These are phyloP conservation scores for Massospora cicadina DNA, from an alignment of 371 early-diverging fungal species.

Conservation along the genomic window DNA sequence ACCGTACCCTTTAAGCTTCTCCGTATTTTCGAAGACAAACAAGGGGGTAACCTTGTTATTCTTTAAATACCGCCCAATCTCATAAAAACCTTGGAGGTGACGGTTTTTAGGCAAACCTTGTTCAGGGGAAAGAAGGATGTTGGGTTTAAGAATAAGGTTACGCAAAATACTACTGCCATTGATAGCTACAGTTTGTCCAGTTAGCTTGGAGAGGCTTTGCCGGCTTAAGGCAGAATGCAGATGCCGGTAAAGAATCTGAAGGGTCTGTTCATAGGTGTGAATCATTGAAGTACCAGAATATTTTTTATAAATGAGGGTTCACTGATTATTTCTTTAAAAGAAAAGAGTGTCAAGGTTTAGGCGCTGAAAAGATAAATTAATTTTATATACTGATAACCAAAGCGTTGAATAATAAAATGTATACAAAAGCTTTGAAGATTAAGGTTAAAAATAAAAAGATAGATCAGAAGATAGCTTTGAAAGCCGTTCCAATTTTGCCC, in stretches of 20 bases:
- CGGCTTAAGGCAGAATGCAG: not conserved
- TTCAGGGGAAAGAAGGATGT: not conserved
- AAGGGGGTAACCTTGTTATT: not conserved
- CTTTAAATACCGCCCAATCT: not conserved
- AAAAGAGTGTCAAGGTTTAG: too few species aligned
- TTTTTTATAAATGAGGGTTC: too few species aligned
- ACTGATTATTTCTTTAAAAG: too few species aligned
- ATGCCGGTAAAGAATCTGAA: not conserved
- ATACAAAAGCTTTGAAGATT: too few species aligned
- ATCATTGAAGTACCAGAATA: not conserved
- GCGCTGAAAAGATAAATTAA: too few species aligned
- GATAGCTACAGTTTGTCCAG: not conserved
- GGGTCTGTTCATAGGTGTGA: not conserved
- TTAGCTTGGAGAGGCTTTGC: not conserved
- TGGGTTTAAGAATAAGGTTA: not conserved
- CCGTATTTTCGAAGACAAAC: not conserved
- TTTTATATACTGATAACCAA: too few species aligned
- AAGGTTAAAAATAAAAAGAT: too few species aligned
- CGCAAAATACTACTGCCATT: not conserved
- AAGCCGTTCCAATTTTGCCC: too few species aligned
- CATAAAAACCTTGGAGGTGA: not conserved
- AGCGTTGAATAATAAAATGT: too few species aligned
- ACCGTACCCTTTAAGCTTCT: not conserved
- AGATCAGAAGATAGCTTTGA: too few species aligned
- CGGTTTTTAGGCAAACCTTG: not conserved